Evolutionary conservation across 345 rosid genomes (phyloP).

Genomic region (Populus deltoides): DNA sequence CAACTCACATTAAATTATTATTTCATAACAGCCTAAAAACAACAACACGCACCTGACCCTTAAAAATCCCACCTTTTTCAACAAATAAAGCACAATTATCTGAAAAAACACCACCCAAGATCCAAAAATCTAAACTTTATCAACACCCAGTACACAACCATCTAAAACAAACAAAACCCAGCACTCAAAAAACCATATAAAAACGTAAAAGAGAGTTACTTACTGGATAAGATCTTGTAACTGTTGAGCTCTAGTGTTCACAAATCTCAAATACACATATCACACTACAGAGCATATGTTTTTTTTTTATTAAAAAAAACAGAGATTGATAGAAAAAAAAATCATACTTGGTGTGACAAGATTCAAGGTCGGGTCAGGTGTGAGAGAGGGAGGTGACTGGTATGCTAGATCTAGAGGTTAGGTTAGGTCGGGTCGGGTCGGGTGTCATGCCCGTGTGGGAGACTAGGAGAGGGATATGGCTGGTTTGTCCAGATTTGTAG

Average conservation of each 20-base stretch:
- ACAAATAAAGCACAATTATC: not conserved
- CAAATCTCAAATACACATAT: too few species aligned
- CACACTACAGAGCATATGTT: too few species aligned
- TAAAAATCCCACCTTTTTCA: not conserved
- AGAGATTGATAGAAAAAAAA: too few species aligned
- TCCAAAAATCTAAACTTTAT: not conserved
- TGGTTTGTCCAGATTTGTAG: too few species aligned
- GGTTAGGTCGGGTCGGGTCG: too few species aligned
- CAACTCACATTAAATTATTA: not conserved
- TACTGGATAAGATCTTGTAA: conserved; percentile 77
- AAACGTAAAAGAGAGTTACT: not conserved
- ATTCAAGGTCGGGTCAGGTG: too few species aligned
- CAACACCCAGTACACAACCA: not conserved
- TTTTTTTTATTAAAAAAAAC: too few species aligned
- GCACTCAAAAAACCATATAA: not conserved
- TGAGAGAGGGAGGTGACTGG: too few species aligned
- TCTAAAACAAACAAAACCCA: not conserved
- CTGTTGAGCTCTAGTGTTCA: conserved; percentile 70
- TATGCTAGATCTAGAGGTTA: too few species aligned
- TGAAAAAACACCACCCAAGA: not conserved
- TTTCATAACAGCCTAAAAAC: not conserved
- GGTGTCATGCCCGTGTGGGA: too few species aligned
- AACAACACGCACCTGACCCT: not conserved
- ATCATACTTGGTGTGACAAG: too few species aligned
- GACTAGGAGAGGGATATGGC: too few species aligned